A percentile compares a stretch with the other conserved stretches of the same genome.
Conservation (phyloP, 2,329 filamentous ascomycete genomes). For the Amylocarpus encephaloides region DNA sequence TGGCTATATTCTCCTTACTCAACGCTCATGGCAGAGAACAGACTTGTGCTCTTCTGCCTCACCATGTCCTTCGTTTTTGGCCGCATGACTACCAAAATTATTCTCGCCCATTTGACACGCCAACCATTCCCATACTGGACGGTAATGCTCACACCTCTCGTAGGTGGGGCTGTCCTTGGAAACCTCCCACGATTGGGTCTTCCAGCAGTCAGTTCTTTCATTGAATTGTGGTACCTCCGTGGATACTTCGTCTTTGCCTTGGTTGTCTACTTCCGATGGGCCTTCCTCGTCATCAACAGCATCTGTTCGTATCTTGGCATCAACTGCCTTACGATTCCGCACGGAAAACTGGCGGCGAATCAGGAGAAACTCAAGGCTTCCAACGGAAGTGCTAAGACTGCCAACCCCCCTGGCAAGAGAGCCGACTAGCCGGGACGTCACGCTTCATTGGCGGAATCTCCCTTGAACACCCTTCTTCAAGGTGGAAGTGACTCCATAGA, state of each 20-base stretch:
- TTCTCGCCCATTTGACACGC: constrained; percentile 85
- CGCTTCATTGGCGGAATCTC: background rate
- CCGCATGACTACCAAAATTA: constrained; percentile 98
- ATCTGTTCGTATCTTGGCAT: constrained; percentile 93
- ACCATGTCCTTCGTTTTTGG: constrained; percentile 97
- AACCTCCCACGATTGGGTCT: constrained; percentile 78
- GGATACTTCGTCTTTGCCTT: constrained; percentile 77
- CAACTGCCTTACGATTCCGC: constrained; percentile 82
- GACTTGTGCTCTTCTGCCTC: constrained; percentile 84
- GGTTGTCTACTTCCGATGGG: constrained; percentile 90
- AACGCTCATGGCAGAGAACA: constrained; percentile 72
- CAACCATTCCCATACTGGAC: constrained; percentile 98
- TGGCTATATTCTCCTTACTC: constrained; percentile 93
- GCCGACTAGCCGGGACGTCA: constrained; percentile 14
- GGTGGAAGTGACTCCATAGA: too few species aligned
- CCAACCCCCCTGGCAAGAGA: constrained; percentile 25
- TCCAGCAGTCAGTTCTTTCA: constrained; percentile 53
- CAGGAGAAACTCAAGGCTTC: constrained; percentile 22
- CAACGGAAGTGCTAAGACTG: constrained; percentile 18
- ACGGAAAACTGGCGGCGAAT: constrained; percentile 39
- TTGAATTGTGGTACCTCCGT: constrained; percentile 77
- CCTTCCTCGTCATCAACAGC: constrained; percentile 78
- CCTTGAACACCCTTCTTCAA: background rate
- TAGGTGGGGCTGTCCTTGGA: constrained; percentile 74
- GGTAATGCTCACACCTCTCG: constrained; percentile 76